Percentiles rank a stretch among this genome's conserved stretches.
Evolutionary conservation across 805 yeast genomes (phyloP).

Genomic region (Candida bentonensis): DNA sequence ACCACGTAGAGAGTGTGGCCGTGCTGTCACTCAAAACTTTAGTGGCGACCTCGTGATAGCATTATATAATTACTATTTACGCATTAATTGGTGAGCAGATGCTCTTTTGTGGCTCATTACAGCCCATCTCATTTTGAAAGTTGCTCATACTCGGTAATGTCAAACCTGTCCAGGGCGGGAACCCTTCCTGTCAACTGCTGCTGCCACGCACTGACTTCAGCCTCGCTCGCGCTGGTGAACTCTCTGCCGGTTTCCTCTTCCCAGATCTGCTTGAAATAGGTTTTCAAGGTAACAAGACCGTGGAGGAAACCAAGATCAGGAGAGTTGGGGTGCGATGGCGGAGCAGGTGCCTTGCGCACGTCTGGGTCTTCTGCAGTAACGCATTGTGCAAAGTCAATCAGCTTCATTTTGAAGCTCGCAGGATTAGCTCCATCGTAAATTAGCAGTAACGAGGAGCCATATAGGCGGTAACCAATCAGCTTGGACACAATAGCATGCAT

Average conservation of each 20-base stretch:
- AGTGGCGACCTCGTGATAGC: neutral
- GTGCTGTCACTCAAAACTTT: conserved; percentile 28
- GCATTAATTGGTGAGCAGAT: too few relatives aligned
- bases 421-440: conserved; percentile 63
- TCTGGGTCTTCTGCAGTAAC: conserved; percentile 48
- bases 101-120: too few relatives aligned
- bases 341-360: conserved; percentile 35
- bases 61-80: neutral
- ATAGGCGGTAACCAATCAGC: conserved; percentile 67
- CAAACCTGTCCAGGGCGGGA: neutral
- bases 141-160: neutral
- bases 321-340: conserved; percentile 49
- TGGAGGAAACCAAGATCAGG: conserved; percentile 78
- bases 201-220: neutral
- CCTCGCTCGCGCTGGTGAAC: conserved; percentile 5
- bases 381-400: conserved; percentile 94
- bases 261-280: conserved; percentile 52
- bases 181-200: neutral
- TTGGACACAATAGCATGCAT: conserved; percentile 39
- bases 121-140: too few relatives aligned
- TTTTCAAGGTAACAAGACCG: conserved; percentile 63
- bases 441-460: conserved; percentile 78
- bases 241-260: conserved; percentile 33
- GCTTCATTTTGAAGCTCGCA: conserved; percentile 26
- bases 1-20: conserved; percentile 82